Evolutionary conservation across 2,329 filamentous ascomycete genomes (phyloP), one percentile per base, ranked within the genome.

Genomic region (Alternaria consortialis): DNA sequence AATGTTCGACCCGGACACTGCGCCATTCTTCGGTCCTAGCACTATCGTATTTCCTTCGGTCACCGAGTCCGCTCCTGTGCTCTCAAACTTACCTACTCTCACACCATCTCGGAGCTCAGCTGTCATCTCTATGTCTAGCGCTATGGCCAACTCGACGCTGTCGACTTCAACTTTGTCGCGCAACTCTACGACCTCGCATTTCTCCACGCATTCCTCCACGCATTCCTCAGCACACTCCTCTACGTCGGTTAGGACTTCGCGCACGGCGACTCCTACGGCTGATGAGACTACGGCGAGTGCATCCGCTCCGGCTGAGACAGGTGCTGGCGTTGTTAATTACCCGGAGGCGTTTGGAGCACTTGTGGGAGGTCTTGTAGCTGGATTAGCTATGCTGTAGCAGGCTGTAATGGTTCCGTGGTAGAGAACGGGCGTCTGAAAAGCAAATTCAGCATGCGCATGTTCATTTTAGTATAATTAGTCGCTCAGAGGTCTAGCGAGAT

Each of bases 341-440:
- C 65, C 62, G 4, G 62, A 63, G 47, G 52, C 67, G 5, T 53
- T 72, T 29, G 70, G 69, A 11, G 58, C 56, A 31, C 58, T 74
- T 8, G 64, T 58, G 31, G 71, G 69, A 43, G 70, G 69, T 25
- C 12, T 74, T 37, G 48, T 67, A 32, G 71, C 67, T 55, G 70
- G 70, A 40, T 53, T 69, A 60, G 69, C 59, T 12, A 53, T 72
- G 52, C 43, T 66, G 32, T 62, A 60, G 42, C 42, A 37, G n/a
- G 20, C 23, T 27, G 25, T 50, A 6, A 52, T 57, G 29, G 17
- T 40, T 39, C 15, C 17, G 29, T 7, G 27, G 50, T 31, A 40
- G 34, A 27, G 34, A 31, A 13, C 5, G 36, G 23, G 12, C 36
- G 23, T 25, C 34, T 40, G 11, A 15, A 52, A 40, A 52, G 34